A percentile compares a stretch with the other conserved stretches of the same genome.
These are phyloP conservation scores for Curvularia spicifera DNA, from an alignment of 2,329 filamentous ascomycete genomes.

Conservation along the genomic window DNA sequence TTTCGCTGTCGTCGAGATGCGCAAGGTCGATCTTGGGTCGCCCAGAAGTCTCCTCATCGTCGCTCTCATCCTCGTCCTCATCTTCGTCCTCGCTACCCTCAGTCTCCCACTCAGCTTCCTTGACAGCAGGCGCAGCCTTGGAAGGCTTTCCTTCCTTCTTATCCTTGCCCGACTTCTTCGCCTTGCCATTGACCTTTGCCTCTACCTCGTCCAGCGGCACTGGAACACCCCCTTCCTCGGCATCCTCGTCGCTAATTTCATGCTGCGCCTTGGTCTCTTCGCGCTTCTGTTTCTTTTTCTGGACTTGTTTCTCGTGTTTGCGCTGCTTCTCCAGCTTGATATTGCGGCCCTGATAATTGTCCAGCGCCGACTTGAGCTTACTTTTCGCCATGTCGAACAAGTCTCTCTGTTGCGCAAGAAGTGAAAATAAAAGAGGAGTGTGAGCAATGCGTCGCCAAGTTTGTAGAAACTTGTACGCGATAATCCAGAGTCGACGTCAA, in stretches of 20 bases:
- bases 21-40: constrained; percentile 36
- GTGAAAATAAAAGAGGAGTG: neutral
- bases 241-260: constrained; percentile 23
- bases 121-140: constrained; percentile 29
- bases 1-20: constrained; percentile 51
- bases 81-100: constrained; percentile 32
- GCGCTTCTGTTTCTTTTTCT: constrained; percentile 18
- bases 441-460: too few relatives aligned
- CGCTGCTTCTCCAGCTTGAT: constrained; percentile 73
- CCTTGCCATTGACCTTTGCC: constrained; percentile 38
- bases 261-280: constrained; percentile 12
- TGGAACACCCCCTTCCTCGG: constrained; percentile 39
- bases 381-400: constrained; percentile 51
- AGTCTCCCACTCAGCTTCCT: constrained; percentile 43
- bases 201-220: constrained; percentile 39
- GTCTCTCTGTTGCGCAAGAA: neutral
- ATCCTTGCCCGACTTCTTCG: constrained; percentile 42
- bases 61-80: constrained; percentile 48
- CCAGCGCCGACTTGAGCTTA: constrained; percentile 65
- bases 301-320: constrained; percentile 21
- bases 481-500: constrained; percentile 12
- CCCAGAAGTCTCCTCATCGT: constrained; percentile 41
- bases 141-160: constrained; percentile 39
- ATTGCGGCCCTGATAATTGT: constrained; percentile 66
- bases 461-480: neutral